phyloP scores from a whole-genome alignment of 2,329 filamentous ascomycete species.

The Gnomoniopsis sp. region DNA sequence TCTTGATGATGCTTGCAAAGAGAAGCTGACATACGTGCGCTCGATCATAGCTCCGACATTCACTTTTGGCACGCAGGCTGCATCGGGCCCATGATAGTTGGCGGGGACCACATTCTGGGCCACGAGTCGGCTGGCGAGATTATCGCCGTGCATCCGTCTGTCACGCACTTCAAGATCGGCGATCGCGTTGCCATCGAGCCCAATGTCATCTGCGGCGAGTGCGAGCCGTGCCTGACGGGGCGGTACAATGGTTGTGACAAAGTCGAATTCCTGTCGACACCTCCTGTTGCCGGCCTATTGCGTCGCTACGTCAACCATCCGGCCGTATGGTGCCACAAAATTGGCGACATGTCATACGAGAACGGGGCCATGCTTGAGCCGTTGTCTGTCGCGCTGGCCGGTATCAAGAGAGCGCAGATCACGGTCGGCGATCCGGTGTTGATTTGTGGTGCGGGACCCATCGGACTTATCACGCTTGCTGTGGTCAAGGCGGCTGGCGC shows the following conservation, averaged over 20 bases:
- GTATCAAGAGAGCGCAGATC: conserved; percentile 78
- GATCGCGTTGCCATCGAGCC: conserved; percentile 94
- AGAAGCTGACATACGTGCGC: neutral
- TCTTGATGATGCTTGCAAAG: neutral
- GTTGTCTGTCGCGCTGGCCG: conserved; percentile 82
- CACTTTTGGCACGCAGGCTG: conserved; percentile 97
- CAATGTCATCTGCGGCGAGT: conserved; percentile 86
- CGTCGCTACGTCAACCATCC: conserved; percentile 94
- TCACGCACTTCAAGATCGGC: conserved; percentile 73
- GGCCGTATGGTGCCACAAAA: conserved; percentile 93
- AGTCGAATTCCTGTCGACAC: conserved; percentile 85
- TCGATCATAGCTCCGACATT: conserved; percentile 69
- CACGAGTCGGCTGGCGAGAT: conserved; percentile 89
- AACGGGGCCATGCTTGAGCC: conserved; percentile 89
- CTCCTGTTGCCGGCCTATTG: conserved; percentile 81
- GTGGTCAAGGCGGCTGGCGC: conserved; percentile 85
- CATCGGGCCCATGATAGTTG: conserved; percentile 94
- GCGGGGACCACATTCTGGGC: conserved; percentile 83
- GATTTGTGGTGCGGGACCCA: conserved; percentile 90
- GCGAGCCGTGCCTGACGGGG: conserved; percentile 86
- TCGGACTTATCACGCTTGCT: conserved; percentile 83
- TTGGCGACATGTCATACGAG: conserved; percentile 87
- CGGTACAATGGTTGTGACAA: conserved; percentile 92
- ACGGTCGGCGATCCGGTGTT: conserved; percentile 82
- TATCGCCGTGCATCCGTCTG: conserved; percentile 76